Evolutionary conservation across 1,139 yeast species (phyloP), one percentile per base, ranked within the genome.

Genomic region (Nakaseomyces bracarensis): DNA sequence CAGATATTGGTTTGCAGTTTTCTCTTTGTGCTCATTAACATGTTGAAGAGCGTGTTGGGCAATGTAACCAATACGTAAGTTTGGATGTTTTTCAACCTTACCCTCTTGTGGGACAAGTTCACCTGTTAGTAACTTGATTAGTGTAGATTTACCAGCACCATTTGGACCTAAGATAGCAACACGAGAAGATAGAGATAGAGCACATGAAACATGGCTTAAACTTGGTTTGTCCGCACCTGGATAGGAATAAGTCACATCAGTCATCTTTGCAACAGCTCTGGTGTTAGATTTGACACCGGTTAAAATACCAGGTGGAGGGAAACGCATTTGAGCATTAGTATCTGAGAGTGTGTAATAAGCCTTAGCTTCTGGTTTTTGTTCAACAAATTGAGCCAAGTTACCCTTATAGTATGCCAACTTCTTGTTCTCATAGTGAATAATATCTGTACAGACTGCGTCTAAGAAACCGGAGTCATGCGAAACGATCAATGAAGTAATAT

Each of bases 1-100:
- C 62, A 91, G 72, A 65, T 91, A 91, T 68, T 91, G 97, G 61
- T 87, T 89, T 34, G 98, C 96, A 13, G 97, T 91, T 70, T 87
- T 87, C 65, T 91, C 98, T 67, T 89, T 86, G 69, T 91, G 98
- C 66, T 82, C 82, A 64, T 91, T 95, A 48, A 91, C 97, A 61
- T 91, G 97, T 67, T 87, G 96, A 60, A 91, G 75, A 22, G 98
- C 97, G 57, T 91, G 97, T 71, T 91, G 98, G 18, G 97, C 97
- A 71, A 91, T 91, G 68, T 91, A 91, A 49, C 97, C 98, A 58
- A 91, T 86, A 73, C 98, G 89, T 68, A 91, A 74, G 67, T 91
- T 91, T 50, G 97, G 97, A 68, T 91, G 98, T 68, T 91, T 91
- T 69, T 91, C 97, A 46, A 91, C 96, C 50, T 77, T 80, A 58